Percentiles rank a stretch among this genome's conserved stretches.
Conservation (phyloP, 495 filamentous ascomycete genomes). For the Aspergillus homomorphus region DNA sequence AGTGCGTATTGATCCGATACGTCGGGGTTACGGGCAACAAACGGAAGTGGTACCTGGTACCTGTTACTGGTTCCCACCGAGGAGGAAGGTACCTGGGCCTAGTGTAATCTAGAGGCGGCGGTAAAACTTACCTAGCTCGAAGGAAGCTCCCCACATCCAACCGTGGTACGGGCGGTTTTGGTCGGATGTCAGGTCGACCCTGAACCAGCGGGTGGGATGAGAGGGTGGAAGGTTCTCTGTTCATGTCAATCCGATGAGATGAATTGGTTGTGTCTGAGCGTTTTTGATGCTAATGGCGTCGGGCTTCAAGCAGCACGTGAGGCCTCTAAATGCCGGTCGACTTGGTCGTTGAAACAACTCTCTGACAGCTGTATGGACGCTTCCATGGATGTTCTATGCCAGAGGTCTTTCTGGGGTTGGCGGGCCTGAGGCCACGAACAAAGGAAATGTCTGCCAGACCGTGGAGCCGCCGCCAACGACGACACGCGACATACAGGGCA, state of each 20-base stretch:
- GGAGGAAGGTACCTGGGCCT: slow-evolving; percentile 3
- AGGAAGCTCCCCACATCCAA: slow-evolving; percentile 12
- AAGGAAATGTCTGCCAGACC: neutral
- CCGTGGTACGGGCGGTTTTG: slow-evolving; percentile 14
- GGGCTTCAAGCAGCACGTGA: neutral
- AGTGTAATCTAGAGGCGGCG: neutral
- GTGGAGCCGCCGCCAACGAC: neutral
- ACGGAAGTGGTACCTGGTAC: slow-evolving; percentile 5
- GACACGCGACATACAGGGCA: neutral
- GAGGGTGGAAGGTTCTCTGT: neutral
- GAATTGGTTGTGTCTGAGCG: neutral
- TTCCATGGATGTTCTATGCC: slow-evolving; percentile 8
- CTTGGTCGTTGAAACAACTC: slow-evolving; percentile 2
- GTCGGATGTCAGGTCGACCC: slow-evolving; percentile 14
- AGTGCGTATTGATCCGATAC: neutral
- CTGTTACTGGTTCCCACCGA: slow-evolving; percentile 4
- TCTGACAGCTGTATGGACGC: slow-evolving; percentile 6
- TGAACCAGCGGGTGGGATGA: neutral
- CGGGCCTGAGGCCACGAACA: neutral
- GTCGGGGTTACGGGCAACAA: neutral
- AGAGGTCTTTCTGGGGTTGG: neutral
- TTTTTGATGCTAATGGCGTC: neutral
- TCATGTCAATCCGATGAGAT: neutral
- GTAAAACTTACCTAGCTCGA: neutral
- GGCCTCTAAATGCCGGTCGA: neutral